A percentile compares a stretch with the other conserved stretches of the same genome.
Evolutionary conservation across 257 asterid genomes (phyloP).

Genomic region (Penstemon eatonii): DNA sequence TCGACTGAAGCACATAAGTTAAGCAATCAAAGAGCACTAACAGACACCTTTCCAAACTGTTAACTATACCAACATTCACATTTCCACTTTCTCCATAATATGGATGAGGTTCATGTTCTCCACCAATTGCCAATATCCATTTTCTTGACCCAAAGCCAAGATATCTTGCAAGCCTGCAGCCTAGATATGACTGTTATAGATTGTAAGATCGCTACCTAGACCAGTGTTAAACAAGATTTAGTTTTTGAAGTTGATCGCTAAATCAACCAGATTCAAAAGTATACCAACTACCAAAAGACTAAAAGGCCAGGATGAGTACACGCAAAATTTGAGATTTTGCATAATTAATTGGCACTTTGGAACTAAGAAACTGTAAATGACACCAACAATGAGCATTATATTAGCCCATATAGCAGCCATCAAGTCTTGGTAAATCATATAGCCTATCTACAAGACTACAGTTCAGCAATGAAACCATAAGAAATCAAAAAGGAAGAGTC

Average conservation of each 20-base stretch:
- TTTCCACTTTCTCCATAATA: neutral
- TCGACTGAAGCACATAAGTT: neutral
- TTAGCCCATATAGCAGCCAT: neutral
- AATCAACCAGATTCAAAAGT: neutral
- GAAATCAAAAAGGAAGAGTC: neutral
- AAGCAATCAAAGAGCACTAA: neutral
- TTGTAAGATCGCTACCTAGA: slow-evolving; percentile 1
- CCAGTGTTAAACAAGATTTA: neutral
- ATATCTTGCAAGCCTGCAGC: neutral
- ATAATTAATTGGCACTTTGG: neutral
- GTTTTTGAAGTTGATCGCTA: neutral
- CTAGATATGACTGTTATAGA: neutral
- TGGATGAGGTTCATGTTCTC: slow-evolving; percentile 1
- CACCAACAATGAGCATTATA: too few species aligned
- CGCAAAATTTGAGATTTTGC: neutral
- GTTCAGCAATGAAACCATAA: neutral
- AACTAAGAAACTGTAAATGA: neutral
- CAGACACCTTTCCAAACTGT: neutral
- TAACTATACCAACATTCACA: neutral
- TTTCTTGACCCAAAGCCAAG: slow-evolving; percentile 5
- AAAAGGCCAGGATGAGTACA: neutral
- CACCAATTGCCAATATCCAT: neutral
- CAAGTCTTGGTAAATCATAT: neutral
- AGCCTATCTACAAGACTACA: neutral
- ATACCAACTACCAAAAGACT: neutral